phyloP scores from a whole-genome alignment of 2,329 filamentous ascomycete species.

The Nemania sp. region DNA sequence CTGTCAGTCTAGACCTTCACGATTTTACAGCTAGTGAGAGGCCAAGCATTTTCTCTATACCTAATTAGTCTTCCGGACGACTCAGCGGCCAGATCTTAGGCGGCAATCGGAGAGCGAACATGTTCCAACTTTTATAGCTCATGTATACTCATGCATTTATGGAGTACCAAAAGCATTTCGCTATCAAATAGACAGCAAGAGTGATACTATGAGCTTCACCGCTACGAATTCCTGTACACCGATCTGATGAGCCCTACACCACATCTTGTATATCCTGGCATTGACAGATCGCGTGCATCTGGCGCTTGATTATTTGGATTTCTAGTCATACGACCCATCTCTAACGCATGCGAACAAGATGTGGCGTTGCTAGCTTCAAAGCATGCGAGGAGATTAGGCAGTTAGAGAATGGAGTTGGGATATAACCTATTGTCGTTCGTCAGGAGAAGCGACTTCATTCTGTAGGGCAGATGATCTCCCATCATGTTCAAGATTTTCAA shows the following conservation, averaged over 20 bases:
- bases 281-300: not conserved
- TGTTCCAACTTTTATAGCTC: slow-evolving; percentile 3
- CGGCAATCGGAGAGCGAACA: slow-evolving; percentile 17
- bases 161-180: slow-evolving; percentile 1
- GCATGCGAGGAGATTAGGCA: too few relatives aligned
- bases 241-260: not conserved
- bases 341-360: not conserved
- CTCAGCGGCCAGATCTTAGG: not conserved
- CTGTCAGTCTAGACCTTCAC: slow-evolving; percentile 11
- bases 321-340: not conserved
- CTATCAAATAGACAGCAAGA: not conserved
- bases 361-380: not conserved
- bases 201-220: slow-evolving; percentile 6
- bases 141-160: slow-evolving; percentile 1
- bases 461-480: slow-evolving; percentile 2
- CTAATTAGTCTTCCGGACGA: not conserved
- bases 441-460: not conserved
- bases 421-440: slow-evolving; percentile 1
- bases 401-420: not conserved
- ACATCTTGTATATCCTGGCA: not conserved
- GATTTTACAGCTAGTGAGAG: slow-evolving; percentile 2
- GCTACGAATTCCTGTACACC: not conserved
- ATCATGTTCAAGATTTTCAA: slow-evolving; percentile 26
- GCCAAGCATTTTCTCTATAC: not conserved
- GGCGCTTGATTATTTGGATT: slow-evolving; percentile 16